Evolutionary conservation across 2,329 filamentous ascomycete genomes (phyloP), one percentile per base, ranked within the genome.

Genomic region (Coniella lustricola): DNA sequence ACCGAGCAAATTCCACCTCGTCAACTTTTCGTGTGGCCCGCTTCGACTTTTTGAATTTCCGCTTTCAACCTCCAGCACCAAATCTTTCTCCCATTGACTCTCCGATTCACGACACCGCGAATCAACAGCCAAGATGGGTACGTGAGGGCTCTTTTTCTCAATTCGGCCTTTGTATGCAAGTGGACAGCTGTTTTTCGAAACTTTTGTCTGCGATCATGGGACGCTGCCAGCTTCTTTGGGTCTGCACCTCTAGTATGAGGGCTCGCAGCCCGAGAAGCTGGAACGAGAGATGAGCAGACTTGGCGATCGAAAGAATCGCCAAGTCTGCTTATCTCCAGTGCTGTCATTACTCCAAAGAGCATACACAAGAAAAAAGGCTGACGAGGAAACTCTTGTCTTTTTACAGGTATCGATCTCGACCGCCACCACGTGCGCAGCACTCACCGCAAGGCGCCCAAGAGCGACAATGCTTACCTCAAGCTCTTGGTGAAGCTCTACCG

Each of bases 401-500:
- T 56, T 70, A 68, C 72, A 84, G 80, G 81, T 82, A 84, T 84
- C 73, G 81, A 85, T 81, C 75, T 85, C 65, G 75, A 82, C 71
- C 73, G 74, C 62, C 81, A 85, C 73, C 82, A 85, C 71, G 77
- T 82, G 67, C 79, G 79, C 68, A 73, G 67, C 68, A 83, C 80
- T 60, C 90, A 95, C 81, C 88, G 90, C 74, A 89, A 87, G 82
- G 89, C 88, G 62, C 88, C 90, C 68, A 96, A 96, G 87, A 53
- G 87, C 78, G 87, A 95, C 79, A 95, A 96, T 81, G 88, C 91
- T 67, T 95, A 96, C 76, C 80, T 95, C 64, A 91, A 91, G 82
- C 83, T 96, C 70, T 79, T 97, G 71, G 90, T 96, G 74, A 96
- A 96, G 85, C 86, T 95, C 48, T 95, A 95, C 81, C 87, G 88